Evolutionary conservation across 2,329 filamentous ascomycete genomes (phyloP), one percentile per base, ranked within the genome.

Genomic region (Epichloe festucae): DNA sequence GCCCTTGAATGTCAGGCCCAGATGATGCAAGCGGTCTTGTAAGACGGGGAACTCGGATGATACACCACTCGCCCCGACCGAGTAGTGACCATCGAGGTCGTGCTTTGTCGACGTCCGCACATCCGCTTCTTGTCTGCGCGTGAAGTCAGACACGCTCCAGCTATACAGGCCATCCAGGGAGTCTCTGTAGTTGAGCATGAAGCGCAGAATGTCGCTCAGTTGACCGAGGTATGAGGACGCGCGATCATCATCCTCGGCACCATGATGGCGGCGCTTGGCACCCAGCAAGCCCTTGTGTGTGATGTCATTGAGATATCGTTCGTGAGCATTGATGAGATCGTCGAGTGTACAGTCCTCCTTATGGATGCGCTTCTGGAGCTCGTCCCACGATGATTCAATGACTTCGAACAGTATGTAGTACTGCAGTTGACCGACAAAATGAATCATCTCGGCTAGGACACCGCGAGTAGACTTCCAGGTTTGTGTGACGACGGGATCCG

Each of bases 391-490:
- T 38, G 87, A 85, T 67, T 98, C 93, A 59, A 98, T 97, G 59
- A 98, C 93, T 67, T 98, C 93, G 63, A 97, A 98, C 10, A 98
- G 76, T 59, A 98, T 96, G 67, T 98, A 98, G 71, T 97, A 96
- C 67, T 98, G 93, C 14, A 98, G 77, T 68, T 98, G 93, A 56
- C 89, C 89, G 62, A 97, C 84, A 63, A 98, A 97, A 66, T 98
- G 94, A 15, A 97, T 88, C 93, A 98, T 98, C 68, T 98, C 94
- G 12, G 91, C 90, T 39, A 97, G 82, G 17, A 84, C 83, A 53
- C 90, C 93, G 52, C 91, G 79, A 4, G 90, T 94, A 14, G 78
- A 82, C 65, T 95, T 96, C 93, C 93, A 98, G 49, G 91, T 86
- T 54, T 82, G 73, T 31, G 79, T 79, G 23, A 94, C 81, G 54